Conservation (phyloP, 1,139 yeast genomes). For the Taphrina wiesneri region DNA sequence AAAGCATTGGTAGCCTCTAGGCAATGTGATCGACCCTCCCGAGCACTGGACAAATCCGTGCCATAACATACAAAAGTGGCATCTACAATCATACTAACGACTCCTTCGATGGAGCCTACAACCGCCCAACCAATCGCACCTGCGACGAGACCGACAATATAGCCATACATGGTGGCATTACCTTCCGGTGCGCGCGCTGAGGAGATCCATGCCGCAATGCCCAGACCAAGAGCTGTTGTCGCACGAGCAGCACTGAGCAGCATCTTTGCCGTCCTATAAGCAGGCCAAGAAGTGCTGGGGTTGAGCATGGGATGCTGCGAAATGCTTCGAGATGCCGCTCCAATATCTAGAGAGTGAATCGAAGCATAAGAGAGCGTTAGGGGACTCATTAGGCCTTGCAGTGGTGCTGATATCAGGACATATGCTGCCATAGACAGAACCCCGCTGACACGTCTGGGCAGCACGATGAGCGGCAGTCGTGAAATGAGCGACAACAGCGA, state of each 20-base stretch:
- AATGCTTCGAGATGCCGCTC: constrained; percentile 45
- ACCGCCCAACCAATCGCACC: constrained; percentile 51
- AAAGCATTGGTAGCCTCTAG: constrained; percentile 25
- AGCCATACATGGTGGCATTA: constrained; percentile 48
- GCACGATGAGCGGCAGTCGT: constrained; percentile 47
- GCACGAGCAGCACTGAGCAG: constrained; percentile 48
- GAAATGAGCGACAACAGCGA: constrained; percentile 45
- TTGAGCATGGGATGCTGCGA: constrained; percentile 35
- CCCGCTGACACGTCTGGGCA: constrained; percentile 45
- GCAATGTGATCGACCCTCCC: constrained; percentile 27
- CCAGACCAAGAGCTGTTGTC: constrained; percentile 47
- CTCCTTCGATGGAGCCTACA: constrained; percentile 51
- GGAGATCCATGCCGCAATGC: constrained; percentile 49
- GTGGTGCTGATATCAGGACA: constrained; percentile 43
- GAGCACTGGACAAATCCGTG: constrained; percentile 42
- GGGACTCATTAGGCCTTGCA: constrained; percentile 46
- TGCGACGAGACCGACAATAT: constrained; percentile 48
- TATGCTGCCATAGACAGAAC: constrained; percentile 43
- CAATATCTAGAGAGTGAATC: constrained; percentile 45
- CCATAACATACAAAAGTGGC: constrained; percentile 47
- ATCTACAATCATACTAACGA: constrained; percentile 49
- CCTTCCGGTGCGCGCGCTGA: constrained; percentile 44
- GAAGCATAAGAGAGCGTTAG: constrained; percentile 49
- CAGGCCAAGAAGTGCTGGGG: constrained; percentile 36
- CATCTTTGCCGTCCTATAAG: constrained; percentile 48